A percentile compares a stretch with the other conserved stretches of the same genome.
These are phyloP conservation scores for Candida yuanshanica DNA, from an alignment of 805 yeast species.

Conservation along the genomic window DNA sequence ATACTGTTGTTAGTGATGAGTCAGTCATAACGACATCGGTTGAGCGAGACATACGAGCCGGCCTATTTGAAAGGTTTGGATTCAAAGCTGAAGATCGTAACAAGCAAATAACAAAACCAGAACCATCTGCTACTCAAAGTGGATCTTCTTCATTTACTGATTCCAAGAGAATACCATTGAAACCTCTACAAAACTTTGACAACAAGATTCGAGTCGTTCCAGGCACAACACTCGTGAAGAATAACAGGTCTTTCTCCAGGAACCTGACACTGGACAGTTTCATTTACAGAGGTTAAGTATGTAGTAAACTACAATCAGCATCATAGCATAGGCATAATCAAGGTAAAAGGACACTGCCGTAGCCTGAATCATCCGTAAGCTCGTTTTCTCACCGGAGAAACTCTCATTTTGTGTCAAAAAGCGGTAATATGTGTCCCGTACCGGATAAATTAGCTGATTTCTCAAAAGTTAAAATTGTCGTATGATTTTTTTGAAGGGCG, in stretches of 20 bases:
- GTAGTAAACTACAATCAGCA: no score
- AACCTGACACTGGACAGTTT: conserved; percentile 17
- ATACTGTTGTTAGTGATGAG: neutral
- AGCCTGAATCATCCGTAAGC: neutral
- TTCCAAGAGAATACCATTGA: neutral
- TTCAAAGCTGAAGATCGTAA: conserved; percentile 4
- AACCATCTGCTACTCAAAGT: neutral
- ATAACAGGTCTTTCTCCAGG: conserved; percentile 5
- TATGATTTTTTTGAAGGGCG: conserved; percentile 9
- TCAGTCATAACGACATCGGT: neutral
- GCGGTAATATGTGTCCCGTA: neutral
- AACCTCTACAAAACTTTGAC: neutral
- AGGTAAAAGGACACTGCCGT: neutral
- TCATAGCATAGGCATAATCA: no score
- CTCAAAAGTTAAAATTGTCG: conserved; percentile 9
- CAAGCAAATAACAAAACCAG: neutral
- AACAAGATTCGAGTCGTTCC: conserved; percentile 1
- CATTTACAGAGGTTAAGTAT: conserved; percentile 14
- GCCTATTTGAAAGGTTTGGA: conserved; percentile 13
- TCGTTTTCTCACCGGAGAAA: neutral
- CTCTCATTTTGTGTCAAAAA: conserved; percentile 1
- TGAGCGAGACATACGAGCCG: conserved; percentile 1
- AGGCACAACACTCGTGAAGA: conserved; percentile 3
- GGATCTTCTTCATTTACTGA: neutral
- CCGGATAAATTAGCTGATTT: neutral